Evolutionary conservation across 2,329 filamentous ascomycete genomes (phyloP).

Genomic region (Falciphora oryzae): DNA sequence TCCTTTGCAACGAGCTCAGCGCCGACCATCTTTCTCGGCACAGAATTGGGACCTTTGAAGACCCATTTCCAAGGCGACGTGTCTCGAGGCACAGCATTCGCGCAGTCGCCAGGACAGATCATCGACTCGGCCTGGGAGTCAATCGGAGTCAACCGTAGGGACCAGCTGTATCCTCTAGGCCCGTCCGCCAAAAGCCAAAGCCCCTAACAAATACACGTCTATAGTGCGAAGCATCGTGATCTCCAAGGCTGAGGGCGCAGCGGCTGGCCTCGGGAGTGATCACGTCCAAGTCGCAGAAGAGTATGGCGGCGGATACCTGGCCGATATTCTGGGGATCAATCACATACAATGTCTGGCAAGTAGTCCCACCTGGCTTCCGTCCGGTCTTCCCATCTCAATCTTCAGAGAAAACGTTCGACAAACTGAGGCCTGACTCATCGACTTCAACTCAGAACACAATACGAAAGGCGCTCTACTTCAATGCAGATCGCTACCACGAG

Average conservation of each 20-base stretch:
- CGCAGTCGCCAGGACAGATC: neutral
- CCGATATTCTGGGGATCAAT: slow-evolving; percentile 41
- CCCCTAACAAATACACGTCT: neutral
- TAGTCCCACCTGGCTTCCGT: neutral
- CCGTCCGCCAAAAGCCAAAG: neutral
- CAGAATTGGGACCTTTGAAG: neutral
- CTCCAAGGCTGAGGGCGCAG: neutral
- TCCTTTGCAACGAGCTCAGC: neutral
- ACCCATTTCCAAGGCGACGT: neutral
- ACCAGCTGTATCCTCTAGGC: neutral
- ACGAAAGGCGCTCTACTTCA: slow-evolving; percentile 1
- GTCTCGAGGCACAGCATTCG: neutral
- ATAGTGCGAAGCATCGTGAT: slow-evolving; percentile 9
- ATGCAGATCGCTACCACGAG: neutral
- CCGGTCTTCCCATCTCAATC: neutral
- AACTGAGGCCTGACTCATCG: neutral
- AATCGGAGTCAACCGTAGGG: slow-evolving; percentile 6
- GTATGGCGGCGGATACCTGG: slow-evolving; percentile 46
- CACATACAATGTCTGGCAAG: slow-evolving; percentile 44
- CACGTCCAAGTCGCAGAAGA: slow-evolving; percentile 45
- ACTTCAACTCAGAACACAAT: neutral
- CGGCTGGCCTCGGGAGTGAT: slow-evolving; percentile 13
- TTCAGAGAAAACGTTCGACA: neutral
- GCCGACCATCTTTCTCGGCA: neutral
- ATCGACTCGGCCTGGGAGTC: slow-evolving; percentile 1